These are phyloP conservation scores for Alternaria sp. DNA, from an alignment of 2,329 filamentous ascomycete genomes.

Conservation along the genomic window DNA sequence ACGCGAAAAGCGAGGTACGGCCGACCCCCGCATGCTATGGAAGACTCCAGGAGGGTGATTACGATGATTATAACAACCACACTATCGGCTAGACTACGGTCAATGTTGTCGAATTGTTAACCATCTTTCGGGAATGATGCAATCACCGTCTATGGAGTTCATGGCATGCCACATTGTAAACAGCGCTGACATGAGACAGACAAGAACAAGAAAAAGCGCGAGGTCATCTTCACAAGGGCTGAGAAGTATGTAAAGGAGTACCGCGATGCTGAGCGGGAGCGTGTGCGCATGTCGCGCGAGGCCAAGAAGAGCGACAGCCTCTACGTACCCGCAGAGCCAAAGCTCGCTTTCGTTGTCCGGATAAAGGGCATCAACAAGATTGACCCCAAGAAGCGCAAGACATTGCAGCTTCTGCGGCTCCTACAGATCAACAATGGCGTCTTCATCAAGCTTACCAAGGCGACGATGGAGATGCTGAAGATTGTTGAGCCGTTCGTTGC, in stretches of 20 bases:
- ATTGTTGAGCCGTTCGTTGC: constrained; percentile 98
- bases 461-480: constrained; percentile 95
- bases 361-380: constrained; percentile 99
- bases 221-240: constrained; percentile 99
- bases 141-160: constrained; percentile 38
- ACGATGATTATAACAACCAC: constrained; percentile 88
- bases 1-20: constrained; percentile 91
- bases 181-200: constrained; percentile 59
- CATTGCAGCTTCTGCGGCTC: constrained; percentile 97
- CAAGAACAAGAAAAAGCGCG: constrained; percentile 99
- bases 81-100: constrained; percentile 90
- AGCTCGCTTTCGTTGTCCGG: constrained; percentile 96
- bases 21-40: constrained; percentile 24
- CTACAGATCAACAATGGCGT: constrained; percentile 99
- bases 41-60: constrained; percentile 37
- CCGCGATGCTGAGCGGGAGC: constrained; percentile 97
- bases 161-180: constrained; percentile 23
- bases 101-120: constrained; percentile 98
- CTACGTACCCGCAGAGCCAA: constrained; percentile 93
- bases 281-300: constrained; percentile 88
- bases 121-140: constrained; percentile 99
- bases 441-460: constrained; percentile 98
- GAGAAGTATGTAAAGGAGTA: constrained; percentile 99
- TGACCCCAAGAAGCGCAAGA: constrained; percentile 99
- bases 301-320: constrained; percentile 92